Evolutionary conservation across 2,329 filamentous ascomycete species (phyloP).

Genomic region (Sphaerostilbella broomeana): DNA sequence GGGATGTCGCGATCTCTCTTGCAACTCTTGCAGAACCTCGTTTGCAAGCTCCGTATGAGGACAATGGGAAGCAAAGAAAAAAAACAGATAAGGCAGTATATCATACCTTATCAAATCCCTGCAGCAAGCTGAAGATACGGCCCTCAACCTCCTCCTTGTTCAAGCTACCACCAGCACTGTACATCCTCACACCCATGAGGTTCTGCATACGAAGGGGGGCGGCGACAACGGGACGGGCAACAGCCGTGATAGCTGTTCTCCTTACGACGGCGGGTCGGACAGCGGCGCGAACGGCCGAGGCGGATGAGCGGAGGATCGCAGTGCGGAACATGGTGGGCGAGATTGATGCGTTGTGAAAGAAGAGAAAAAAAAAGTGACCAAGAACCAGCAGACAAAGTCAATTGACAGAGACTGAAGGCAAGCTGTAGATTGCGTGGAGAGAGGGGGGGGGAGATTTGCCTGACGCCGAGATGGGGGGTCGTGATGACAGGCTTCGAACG

Average conservation of each 20-base stretch:
- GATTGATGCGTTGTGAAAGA: background rate
- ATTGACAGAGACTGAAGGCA: slow-evolving; percentile 8
- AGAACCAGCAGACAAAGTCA: background rate
- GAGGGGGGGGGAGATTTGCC: slow-evolving; percentile 9
- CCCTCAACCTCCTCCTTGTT: slow-evolving; percentile 81
- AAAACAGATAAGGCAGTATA: slow-evolving; percentile 13
- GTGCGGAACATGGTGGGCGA: slow-evolving; percentile 71
- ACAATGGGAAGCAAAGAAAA: background rate
- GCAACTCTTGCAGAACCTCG: too few species aligned
- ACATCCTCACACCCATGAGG: slow-evolving; percentile 70
- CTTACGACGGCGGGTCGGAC: slow-evolving; percentile 47
- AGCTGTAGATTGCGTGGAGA: slow-evolving; percentile 13
- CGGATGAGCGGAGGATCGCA: slow-evolving; percentile 66
- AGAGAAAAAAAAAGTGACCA: background rate
- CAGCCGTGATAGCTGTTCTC: slow-evolving; percentile 49
- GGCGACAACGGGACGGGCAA: slow-evolving; percentile 47
- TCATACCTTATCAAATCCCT: slow-evolving; percentile 85
- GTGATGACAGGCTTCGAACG: slow-evolving; percentile 15
- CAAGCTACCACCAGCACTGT: slow-evolving; percentile 75
- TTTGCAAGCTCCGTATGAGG: too few species aligned
- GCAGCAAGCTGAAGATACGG: slow-evolving; percentile 84
- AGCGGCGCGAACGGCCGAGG: slow-evolving; percentile 48
- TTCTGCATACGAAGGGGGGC: slow-evolving; percentile 51
- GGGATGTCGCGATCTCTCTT: too few species aligned
- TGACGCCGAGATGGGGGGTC: background rate